Evolutionary conservation across 2,329 filamentous ascomycete genomes (phyloP).

Genomic region (Colletotrichum camelliae): DNA sequence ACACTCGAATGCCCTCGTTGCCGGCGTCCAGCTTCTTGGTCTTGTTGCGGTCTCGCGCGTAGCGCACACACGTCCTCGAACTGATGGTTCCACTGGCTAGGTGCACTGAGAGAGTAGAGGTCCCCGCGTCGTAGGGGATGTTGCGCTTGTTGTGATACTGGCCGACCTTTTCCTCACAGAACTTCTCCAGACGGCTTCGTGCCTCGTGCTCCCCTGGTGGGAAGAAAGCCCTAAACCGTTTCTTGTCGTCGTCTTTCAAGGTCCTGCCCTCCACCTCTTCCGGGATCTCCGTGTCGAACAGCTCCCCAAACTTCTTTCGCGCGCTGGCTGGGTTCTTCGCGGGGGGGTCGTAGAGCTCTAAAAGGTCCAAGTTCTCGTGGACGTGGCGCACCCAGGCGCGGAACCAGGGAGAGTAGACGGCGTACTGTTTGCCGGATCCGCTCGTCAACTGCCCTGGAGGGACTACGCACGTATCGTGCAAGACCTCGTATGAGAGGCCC

Average conservation of each 20-base stretch:
- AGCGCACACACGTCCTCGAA: slow-evolving; percentile 68
- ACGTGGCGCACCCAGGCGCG: slow-evolving; percentile 76
- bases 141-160: slow-evolving; percentile 71
- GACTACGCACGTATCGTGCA: slow-evolving; percentile 85
- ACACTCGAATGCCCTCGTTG: slow-evolving; percentile 68
- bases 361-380: slow-evolving; percentile 70
- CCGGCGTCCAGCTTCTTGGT: slow-evolving; percentile 71
- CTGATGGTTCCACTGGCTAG: slow-evolving; percentile 72
- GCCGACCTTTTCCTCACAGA: slow-evolving; percentile 67
- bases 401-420: slow-evolving; percentile 86
- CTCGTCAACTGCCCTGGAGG: slow-evolving; percentile 72
- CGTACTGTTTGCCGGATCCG: slow-evolving; percentile 77
- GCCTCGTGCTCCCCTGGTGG: slow-evolving; percentile 81
- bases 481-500: slow-evolving; percentile 71
- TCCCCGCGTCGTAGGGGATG: slow-evolving; percentile 64
- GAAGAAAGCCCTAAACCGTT: slow-evolving; percentile 65
- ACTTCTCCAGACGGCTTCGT: slow-evolving; percentile 65
- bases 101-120: slow-evolving; percentile 75
- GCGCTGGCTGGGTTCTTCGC: slow-evolving; percentile 36
- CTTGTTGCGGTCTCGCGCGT: slow-evolving; percentile 67
- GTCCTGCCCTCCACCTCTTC: slow-evolving; percentile 66
- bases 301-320: slow-evolving; percentile 49
- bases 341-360: slow-evolving; percentile 64
- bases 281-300: slow-evolving; percentile 70
- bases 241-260: slow-evolving; percentile 63